A percentile compares a stretch with the other conserved stretches of the same genome.
phyloP scores from a whole-genome alignment of 2,329 filamentous ascomycete genomes.

The Aspergillus sp. region DNA sequence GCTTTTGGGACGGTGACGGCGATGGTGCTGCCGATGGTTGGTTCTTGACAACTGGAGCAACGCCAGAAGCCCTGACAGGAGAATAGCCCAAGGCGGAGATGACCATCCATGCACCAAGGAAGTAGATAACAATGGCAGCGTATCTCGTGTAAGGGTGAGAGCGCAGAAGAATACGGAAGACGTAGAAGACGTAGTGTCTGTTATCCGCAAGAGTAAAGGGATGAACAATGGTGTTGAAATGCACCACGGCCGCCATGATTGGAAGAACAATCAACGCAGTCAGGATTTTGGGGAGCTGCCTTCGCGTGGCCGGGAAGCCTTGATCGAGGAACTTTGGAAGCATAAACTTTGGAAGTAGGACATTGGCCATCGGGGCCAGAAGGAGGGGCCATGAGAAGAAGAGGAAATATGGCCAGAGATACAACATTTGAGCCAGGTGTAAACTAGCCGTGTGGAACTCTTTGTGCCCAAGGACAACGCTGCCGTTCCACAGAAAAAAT shows the following conservation, averaged over 20 bases:
- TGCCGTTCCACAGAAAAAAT: constrained; percentile 84
- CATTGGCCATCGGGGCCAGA: constrained; percentile 53
- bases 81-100: constrained; percentile 61
- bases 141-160: constrained; percentile 65
- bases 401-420: constrained; percentile 84
- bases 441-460: constrained; percentile 88
- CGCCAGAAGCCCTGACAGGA: constrained; percentile 20
- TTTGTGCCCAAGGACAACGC: constrained; percentile 93
- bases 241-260: constrained; percentile 55
- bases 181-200: constrained; percentile 94
- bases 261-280: constrained; percentile 38
- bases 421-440: constrained; percentile 89
- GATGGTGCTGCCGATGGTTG: constrained; percentile 12
- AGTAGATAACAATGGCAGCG: constrained; percentile 68
- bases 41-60: constrained; percentile 18
- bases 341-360: constrained; percentile 32
- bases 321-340: constrained; percentile 37
- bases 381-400: constrained; percentile 88
- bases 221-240: constrained; percentile 88
- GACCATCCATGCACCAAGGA: constrained; percentile 66
- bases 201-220: constrained; percentile 97
- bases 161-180: constrained; percentile 81
- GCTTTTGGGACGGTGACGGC: not conserved
- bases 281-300: constrained; percentile 39
- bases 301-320: constrained; percentile 31